Evolutionary conservation across 2,329 filamentous ascomycete species (phyloP), one percentile per base, ranked within the genome.

Genomic region (Mollisiaceae sp.): DNA sequence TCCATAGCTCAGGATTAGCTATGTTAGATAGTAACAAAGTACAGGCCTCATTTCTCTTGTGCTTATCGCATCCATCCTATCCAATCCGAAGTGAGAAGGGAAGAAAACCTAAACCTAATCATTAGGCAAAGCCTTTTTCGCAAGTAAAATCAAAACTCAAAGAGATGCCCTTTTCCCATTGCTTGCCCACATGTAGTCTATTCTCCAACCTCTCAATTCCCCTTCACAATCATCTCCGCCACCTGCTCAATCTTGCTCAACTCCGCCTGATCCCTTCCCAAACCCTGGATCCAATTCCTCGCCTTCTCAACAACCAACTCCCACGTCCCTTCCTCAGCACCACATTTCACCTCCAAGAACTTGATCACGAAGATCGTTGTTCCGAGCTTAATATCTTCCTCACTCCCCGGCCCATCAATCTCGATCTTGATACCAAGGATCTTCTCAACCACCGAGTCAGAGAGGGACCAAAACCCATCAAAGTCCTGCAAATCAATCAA

Each of bases 231-330:
- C n/a, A 39, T 45, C 41, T 11, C 56, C 32, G 56, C 67, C 57
- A 56, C 54, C 38, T 65, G 58, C 52, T 67, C 63, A 59, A 71
- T 45, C 0, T 20, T 14, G 24, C 62, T 43, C 41, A 67, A 41
- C 3, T 11, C 27, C 0, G 24, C 6, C 18, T 20, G 24, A 1
- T 38, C 35, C n/a, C 15, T 41, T 6, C 45, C 54, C 9, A 20
- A 47, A 1, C 36, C 69, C 38, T 71, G 69, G 55, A 88, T 61
- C 85, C 85, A 90, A 0, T 56, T 72, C 71, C 77, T 79, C 0
- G 85, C 87, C 79, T 90, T 90, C 11, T 84, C 82, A 18, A 83
- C 85, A 45, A 91, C 77, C 79, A 91, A 79, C 67, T 89, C 87
- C 88, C 88, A 91, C 8, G 81, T 80, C 2, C 87, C 88, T 73